phyloP scores from a whole-genome alignment of 768 basidiomycete genomes.

The Termitomyces sp. region DNA sequence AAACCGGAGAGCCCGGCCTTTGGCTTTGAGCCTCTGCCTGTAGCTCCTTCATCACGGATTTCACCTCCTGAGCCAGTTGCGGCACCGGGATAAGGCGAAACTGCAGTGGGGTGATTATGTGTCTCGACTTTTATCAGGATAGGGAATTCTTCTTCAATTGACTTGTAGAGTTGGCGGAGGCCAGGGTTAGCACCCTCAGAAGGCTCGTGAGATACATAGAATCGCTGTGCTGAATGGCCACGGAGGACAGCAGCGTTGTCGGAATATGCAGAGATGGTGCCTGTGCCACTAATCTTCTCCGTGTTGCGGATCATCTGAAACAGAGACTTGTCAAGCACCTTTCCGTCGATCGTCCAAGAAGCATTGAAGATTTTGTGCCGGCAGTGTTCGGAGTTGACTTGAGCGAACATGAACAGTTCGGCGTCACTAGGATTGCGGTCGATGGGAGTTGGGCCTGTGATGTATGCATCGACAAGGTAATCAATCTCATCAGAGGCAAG shows the following conservation, averaged over 20 bases:
- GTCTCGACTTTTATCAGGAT: slow-evolving; percentile 98
- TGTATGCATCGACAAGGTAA: slow-evolving; percentile 88
- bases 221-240: slow-evolving; percentile 73
- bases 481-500: slow-evolving; percentile 87
- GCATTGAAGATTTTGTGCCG: slow-evolving; percentile 99
- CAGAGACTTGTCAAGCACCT: slow-evolving; percentile 62
- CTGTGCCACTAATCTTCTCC: slow-evolving; percentile 66
- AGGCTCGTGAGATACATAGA: slow-evolving; percentile 45
- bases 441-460: slow-evolving; percentile 63
- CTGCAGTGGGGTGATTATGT: slow-evolving; percentile 98
- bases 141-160: slow-evolving; percentile 68
- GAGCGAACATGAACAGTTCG: slow-evolving; percentile 99
- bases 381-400: slow-evolving; percentile 99
- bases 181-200: slow-evolving; percentile 21
- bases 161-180: slow-evolving; percentile 46
- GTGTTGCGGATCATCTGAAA: slow-evolving; percentile 99
- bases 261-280: slow-evolving; percentile 95
- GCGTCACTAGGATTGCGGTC: slow-evolving; percentile 91
- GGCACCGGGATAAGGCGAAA: slow-evolving; percentile 97
- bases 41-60: slow-evolving; percentile 96
- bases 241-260: slow-evolving; percentile 96
- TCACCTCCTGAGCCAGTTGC: slow-evolving; percentile 98
- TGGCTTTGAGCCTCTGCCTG: slow-evolving; percentile 91
- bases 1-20: slow-evolving; percentile 95
- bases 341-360: slow-evolving; percentile 85